Percentiles rank a stretch among this genome's conserved stretches.
phyloP scores from a whole-genome alignment of 1,284 basidiomycete genomes.

The Megacollybia platyphylla region DNA sequence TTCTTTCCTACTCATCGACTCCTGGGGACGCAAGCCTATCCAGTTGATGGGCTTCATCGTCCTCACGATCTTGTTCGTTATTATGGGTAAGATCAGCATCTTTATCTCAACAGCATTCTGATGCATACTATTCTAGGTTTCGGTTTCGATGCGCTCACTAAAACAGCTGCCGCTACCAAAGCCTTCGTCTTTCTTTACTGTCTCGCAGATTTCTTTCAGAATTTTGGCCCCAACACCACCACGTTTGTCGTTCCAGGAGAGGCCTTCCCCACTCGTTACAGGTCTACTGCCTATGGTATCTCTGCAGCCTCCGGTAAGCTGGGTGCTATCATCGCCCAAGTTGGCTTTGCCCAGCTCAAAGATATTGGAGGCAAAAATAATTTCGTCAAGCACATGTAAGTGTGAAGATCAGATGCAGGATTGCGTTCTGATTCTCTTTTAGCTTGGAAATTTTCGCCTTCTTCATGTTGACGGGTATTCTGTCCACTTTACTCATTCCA shows the following conservation, averaged over 20 bases:
- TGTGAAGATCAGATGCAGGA: slow-evolving; percentile 6
- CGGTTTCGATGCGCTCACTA: slow-evolving; percentile 55
- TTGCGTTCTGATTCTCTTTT: slow-evolving; percentile 5
- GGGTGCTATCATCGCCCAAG: slow-evolving; percentile 75
- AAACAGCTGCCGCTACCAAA: slow-evolving; percentile 35
- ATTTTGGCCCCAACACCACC: slow-evolving; percentile 36
- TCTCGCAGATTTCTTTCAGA: slow-evolving; percentile 64
- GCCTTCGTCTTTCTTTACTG: slow-evolving; percentile 74
- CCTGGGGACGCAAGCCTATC: slow-evolving; percentile 63
- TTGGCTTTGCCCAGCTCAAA: slow-evolving; percentile 62
- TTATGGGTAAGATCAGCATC: slow-evolving; percentile 29
- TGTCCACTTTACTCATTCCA: slow-evolving; percentile 64
- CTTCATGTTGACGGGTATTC: slow-evolving; percentile 74
- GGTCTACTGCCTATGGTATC: slow-evolving; percentile 78
- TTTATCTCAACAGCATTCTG: slow-evolving; percentile 9
- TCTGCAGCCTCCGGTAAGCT: slow-evolving; percentile 76
- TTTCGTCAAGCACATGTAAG: slow-evolving; percentile 54
- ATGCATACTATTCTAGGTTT: slow-evolving; percentile 35
- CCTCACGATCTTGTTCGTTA: slow-evolving; percentile 53
- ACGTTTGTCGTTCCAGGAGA: slow-evolving; percentile 61
- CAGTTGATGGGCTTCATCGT: slow-evolving; percentile 70
- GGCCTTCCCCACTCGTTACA: slow-evolving; percentile 78
- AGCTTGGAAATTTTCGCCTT: slow-evolving; percentile 61
- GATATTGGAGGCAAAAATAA: slow-evolving; percentile 51
- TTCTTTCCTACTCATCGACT: slow-evolving; percentile 58